These are phyloP conservation scores for Stemphylium vesicarium DNA, from an alignment of 2,329 filamentous ascomycete species.

Conservation along the genomic window DNA sequence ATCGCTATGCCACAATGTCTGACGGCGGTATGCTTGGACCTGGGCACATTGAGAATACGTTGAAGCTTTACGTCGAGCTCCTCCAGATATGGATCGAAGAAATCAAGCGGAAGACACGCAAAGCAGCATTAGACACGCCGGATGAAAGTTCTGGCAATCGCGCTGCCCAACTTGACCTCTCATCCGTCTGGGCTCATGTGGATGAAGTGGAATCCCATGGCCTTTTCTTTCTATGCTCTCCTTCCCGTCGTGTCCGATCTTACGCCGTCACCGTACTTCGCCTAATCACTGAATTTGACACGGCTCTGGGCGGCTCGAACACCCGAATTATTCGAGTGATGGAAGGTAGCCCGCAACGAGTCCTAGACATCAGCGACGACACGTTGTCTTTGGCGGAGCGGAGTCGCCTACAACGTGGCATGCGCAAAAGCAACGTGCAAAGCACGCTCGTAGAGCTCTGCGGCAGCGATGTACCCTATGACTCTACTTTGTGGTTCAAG, in stretches of 20 bases:
- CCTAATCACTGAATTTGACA: slow-evolving; percentile 92
- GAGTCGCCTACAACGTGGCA: slow-evolving; percentile 87
- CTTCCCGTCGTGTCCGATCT: slow-evolving; percentile 84
- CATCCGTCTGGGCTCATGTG: slow-evolving; percentile 88
- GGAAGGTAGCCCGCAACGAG: slow-evolving; percentile 83
- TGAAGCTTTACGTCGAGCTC: slow-evolving; percentile 90
- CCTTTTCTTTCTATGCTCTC: slow-evolving; percentile 95
- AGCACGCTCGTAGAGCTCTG: slow-evolving; percentile 92
- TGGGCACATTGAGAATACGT: slow-evolving; percentile 91
- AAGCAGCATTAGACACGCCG: slow-evolving; percentile 67
- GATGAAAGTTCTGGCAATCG: slow-evolving; percentile 73
- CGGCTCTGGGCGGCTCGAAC: slow-evolving; percentile 79
- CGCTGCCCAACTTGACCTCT: slow-evolving; percentile 80
- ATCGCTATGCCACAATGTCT: slow-evolving; percentile 95
- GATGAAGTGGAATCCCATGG: slow-evolving; percentile 97
- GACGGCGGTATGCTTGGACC: slow-evolving; percentile 95
- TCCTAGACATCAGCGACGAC: slow-evolving; percentile 93
- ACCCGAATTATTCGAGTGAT: slow-evolving; percentile 89
- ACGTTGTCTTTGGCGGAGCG: slow-evolving; percentile 89
- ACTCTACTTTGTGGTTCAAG: slow-evolving; percentile 96
- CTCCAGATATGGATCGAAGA: slow-evolving; percentile 98
- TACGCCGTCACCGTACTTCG: slow-evolving; percentile 93
- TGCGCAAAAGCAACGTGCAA: slow-evolving; percentile 81
- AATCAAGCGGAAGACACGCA: slow-evolving; percentile 83
- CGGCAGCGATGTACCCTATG: slow-evolving; percentile 92